A percentile compares a stretch with the other conserved stretches of the same genome.
phyloP scores from a whole-genome alignment of 2,329 filamentous ascomycete species.

The Phaeoacremonium minimum region DNA sequence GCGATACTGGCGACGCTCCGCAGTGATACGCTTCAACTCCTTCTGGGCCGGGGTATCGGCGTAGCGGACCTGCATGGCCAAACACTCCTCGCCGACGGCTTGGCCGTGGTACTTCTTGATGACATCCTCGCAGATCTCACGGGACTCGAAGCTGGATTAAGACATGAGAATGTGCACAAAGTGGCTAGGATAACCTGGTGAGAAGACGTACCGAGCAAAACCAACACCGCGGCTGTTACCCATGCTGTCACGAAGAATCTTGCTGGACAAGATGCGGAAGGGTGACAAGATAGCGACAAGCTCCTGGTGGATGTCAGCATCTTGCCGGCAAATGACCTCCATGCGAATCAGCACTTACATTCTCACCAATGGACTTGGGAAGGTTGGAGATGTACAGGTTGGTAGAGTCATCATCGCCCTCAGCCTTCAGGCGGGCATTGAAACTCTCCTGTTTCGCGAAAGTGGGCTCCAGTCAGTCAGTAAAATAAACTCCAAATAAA shows the following conservation, averaged over 20 bases:
- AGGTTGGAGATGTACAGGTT: slow-evolving; percentile 98
- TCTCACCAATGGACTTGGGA: slow-evolving; percentile 86
- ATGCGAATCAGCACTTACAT: slow-evolving; percentile 48
- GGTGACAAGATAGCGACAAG: slow-evolving; percentile 74
- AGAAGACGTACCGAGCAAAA: slow-evolving; percentile 74
- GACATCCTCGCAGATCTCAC: slow-evolving; percentile 85
- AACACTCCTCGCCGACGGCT: slow-evolving; percentile 69
- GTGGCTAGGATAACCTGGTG: slow-evolving; percentile 1
- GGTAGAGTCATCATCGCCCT: slow-evolving; percentile 83
- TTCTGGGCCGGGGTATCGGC: slow-evolving; percentile 97
- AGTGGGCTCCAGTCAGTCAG: neutral
- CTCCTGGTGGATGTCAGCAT: slow-evolving; percentile 45
- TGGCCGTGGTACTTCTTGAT: slow-evolving; percentile 83
- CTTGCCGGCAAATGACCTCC: slow-evolving; percentile 1
- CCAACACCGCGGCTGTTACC: slow-evolving; percentile 95
- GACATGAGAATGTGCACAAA: neutral
- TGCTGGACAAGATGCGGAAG: slow-evolving; percentile 84
- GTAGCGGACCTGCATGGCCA: slow-evolving; percentile 90
- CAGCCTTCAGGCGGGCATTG: slow-evolving; percentile 95
- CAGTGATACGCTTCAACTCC: slow-evolving; percentile 91
- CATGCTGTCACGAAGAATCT: slow-evolving; percentile 87
- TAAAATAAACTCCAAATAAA: neutral
- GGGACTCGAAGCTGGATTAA: slow-evolving; percentile 73
- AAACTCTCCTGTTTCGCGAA: slow-evolving; percentile 72
- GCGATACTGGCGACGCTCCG: slow-evolving; percentile 90